Evolutionary conservation across 768 basidiomycete species (phyloP).

Genomic region (Pluteus cervinus): DNA sequence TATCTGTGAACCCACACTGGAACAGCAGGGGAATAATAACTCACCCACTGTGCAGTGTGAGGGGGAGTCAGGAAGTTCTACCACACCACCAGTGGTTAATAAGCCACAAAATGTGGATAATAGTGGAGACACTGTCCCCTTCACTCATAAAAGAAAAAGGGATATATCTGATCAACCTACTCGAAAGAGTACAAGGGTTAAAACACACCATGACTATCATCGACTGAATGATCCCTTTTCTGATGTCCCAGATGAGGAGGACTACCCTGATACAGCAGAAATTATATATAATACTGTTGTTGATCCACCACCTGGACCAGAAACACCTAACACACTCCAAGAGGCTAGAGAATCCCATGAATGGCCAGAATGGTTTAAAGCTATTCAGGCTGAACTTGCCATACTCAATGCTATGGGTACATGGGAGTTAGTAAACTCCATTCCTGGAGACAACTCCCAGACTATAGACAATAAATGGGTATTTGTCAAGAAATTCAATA

Average conservation of each 20-base stretch:
- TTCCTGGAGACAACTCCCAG: constrained; percentile 15
- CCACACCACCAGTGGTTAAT: no score
- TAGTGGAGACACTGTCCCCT: no score
- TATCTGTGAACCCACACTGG: no score
- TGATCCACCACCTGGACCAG: background rate
- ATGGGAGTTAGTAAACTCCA: constrained; percentile 18
- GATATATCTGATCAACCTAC: no score
- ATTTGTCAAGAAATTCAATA: constrained; percentile 27
- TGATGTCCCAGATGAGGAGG: no score
- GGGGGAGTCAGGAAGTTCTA: no score
- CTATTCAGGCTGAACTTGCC: constrained; percentile 5
- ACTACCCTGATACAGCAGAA: no score
- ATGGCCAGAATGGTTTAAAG: constrained; percentile 9
- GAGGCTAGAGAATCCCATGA: constrained; percentile 14
- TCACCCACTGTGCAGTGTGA: no score
- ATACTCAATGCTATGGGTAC: constrained; percentile 19
- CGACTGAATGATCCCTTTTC: constrained; percentile 1
- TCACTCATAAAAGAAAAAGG: no score
- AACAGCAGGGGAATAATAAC: no score
- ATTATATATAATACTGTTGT: background rate
- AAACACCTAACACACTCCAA: background rate
- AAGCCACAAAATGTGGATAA: no score
- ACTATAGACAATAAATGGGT: constrained; percentile 25
- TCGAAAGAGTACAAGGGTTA: background rate
- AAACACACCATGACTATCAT: background rate